A percentile compares a stretch with the other conserved stretches of the same genome.
Evolutionary conservation across 2,329 filamentous ascomycete species (phyloP).

Genomic region (Phaeosphaeria sp.): DNA sequence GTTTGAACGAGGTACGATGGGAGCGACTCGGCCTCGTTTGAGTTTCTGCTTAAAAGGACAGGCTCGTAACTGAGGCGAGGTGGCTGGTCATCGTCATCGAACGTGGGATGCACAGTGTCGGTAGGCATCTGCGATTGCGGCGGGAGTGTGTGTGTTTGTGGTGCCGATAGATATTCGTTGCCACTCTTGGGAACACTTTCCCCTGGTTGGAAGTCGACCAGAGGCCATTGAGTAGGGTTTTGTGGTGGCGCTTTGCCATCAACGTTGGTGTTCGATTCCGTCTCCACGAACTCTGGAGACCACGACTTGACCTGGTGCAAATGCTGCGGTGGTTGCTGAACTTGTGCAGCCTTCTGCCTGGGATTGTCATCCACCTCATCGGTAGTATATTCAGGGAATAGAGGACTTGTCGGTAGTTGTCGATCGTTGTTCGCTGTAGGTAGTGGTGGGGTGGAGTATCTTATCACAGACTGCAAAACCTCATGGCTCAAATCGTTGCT

Average conservation of each 20-base stretch:
- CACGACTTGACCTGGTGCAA: not conserved
- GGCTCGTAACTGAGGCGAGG: conserved; percentile 32
- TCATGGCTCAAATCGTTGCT: conserved; percentile 28
- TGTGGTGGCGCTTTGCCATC: not conserved
- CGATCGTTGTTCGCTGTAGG: conserved; percentile 10
- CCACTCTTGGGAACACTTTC: not conserved
- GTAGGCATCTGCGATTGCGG: not conserved
- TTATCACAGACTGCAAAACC: conserved; percentile 37
- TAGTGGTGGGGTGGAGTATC: conserved; percentile 31
- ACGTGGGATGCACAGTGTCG: not conserved
- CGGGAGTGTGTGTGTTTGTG: not conserved
- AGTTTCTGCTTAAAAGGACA: conserved; percentile 3
- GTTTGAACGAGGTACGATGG: conserved; percentile 14
- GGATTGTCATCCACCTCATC: not conserved
- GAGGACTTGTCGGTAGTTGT: conserved; percentile 6
- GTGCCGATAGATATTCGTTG: not conserved
- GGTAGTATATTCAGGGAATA: conserved; percentile 3
- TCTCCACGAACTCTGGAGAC: not conserved
- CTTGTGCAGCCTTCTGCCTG: not conserved
- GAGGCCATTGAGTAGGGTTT: not conserved
- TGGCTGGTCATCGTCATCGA: conserved; percentile 26
- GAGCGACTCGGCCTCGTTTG: conserved; percentile 14
- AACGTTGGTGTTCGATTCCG: not conserved
- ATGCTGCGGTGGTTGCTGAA: not conserved
- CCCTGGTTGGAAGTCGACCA: not conserved